These are phyloP conservation scores for Ilyonectria destructans DNA, from an alignment of 2,329 filamentous ascomycete species.

Conservation along the genomic window DNA sequence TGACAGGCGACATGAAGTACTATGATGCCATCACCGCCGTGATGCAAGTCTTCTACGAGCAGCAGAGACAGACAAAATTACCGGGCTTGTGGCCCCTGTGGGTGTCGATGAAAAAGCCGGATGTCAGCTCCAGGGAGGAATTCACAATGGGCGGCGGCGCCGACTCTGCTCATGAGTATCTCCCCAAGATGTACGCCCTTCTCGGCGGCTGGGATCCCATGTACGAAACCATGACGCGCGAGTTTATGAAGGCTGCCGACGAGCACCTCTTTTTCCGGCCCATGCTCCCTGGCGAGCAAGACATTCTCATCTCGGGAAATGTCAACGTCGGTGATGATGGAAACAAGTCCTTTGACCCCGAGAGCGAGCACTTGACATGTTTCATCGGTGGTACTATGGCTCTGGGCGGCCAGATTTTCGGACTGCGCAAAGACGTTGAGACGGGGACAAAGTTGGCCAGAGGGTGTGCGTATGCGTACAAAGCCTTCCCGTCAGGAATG, in stretches of 20 bases:
- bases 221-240: conserved; percentile 77
- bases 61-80: conserved; percentile 77
- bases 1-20: conserved; percentile 81
- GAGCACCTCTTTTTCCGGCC: conserved; percentile 80
- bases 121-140: conserved; percentile 64
- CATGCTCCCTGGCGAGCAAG: conserved; percentile 72
- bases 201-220: conserved; percentile 74
- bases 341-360: conserved; percentile 43
- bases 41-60: conserved; percentile 76
- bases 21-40: conserved; percentile 84
- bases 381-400: conserved; percentile 78
- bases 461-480: conserved; percentile 73
- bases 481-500: conserved; percentile 68
- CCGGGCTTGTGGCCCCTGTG: conserved; percentile 83
- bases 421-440: conserved; percentile 67
- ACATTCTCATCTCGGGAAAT: conserved; percentile 79
- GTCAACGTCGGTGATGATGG: conserved; percentile 55
- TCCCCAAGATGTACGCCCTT: conserved; percentile 76
- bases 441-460: conserved; percentile 66
- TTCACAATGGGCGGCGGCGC: conserved; percentile 71
- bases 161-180: conserved; percentile 74
- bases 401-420: conserved; percentile 73
- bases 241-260: conserved; percentile 70
- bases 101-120: conserved; percentile 61
- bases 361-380: conserved; percentile 70